Evolutionary conservation across 352 stramenopile species (phyloP), one percentile per base, ranked within the genome.

Genomic region (Pythium aquatile): DNA sequence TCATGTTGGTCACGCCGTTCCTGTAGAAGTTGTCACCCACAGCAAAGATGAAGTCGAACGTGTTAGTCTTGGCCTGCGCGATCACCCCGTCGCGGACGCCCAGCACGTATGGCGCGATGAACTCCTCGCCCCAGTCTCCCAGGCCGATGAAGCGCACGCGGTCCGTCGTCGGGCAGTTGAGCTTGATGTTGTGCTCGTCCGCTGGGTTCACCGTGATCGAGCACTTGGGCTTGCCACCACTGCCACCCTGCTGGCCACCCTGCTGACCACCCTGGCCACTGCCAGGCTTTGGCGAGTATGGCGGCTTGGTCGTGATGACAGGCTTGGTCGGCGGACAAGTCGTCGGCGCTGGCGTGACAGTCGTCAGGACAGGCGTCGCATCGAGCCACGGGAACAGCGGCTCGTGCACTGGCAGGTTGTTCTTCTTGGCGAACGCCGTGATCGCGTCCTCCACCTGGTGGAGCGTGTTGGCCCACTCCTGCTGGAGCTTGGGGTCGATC

Each of bases 1-100:
- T 76, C 32, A 46, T 65, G 56, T 58, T 69, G 32, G 32, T 24
- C 30, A 79, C 72, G 47, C 75, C 75, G 26, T 72, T 74, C 42
- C 68, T 57, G 67, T 80, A 78, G 32, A 82, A 82, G 65, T 78
- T 82, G 73, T 82, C 73, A 30, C 75, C 72, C 13, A 68, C 58
- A 0, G 68, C 58, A n/a, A 79, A 55, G 58, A 82, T 64, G 46
- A 78, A 82, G 66, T 76, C 70, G 61, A 65, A 70, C 26, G 64
- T 56, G 46, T 55, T 55, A 0, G 55, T 70, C 56, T 70, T 66
- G 35, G 75, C 65, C 37, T 68, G 57, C 26, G 24, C 37, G 24
- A 72, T 53, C 28, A 79, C 48, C 9, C 69, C 72, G 49, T 79
- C 72, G 37, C 69, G 72, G 30, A 79, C 72, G 14, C 65, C 72